Conservation (phyloP, 768 basidiomycete species). For the Pleurotus djamor region DNA sequence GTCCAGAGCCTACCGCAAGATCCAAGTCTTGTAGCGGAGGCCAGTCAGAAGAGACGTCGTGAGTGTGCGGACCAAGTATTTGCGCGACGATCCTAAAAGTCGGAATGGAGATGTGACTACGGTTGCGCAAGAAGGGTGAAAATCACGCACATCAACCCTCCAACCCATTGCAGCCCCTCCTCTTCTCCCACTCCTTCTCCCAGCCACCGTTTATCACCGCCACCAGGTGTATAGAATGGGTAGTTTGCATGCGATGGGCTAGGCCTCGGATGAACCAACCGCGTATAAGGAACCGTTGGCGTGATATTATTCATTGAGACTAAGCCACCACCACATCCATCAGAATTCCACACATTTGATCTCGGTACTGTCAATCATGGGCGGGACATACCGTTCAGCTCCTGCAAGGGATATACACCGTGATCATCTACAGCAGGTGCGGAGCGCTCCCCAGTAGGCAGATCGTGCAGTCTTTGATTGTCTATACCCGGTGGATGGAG, state of each 20-base stretch:
- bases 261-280: conserved; percentile 57
- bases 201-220: conserved; percentile 64
- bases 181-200: conserved; percentile 48
- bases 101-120: not conserved
- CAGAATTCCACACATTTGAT: not conserved
- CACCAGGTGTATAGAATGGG: conserved; percentile 73
- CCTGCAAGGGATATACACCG: conserved; percentile 31
- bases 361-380: not conserved
- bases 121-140: conserved; percentile 2
- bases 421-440: conserved; percentile 4
- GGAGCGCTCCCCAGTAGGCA: not conserved
- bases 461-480: not conserved
- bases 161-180: conserved; percentile 71
- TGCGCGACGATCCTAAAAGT: conserved; percentile 59
- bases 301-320: conserved; percentile 26
- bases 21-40: conserved; percentile 44
- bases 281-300: conserved; percentile 32
- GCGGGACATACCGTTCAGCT: not conserved
- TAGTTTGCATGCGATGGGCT: conserved; percentile 55
- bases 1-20: conserved; percentile 42
- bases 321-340: conserved; percentile 7
- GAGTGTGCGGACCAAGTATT: conserved; percentile 42
- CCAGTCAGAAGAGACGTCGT: conserved; percentile 29
- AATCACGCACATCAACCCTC: conserved; percentile 57
- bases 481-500: conserved; percentile 69